phyloP scores from a whole-genome alignment of 805 yeast genomes.

The Barnettozyma salicaria region DNA sequence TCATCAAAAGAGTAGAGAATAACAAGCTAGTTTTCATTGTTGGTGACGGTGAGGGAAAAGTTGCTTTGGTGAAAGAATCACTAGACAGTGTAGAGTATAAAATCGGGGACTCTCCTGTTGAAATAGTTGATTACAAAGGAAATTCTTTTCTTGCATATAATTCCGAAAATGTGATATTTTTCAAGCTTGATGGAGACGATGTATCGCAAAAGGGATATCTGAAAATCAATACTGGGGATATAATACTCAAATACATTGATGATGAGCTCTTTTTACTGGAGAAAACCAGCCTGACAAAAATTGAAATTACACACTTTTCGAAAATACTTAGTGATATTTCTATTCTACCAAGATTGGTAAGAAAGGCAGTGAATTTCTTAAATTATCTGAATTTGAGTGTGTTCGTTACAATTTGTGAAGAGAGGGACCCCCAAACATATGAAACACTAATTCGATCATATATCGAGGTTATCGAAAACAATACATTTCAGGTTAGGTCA shows the following conservation, averaged over 20 bases:
- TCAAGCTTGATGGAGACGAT: conserved; percentile 7
- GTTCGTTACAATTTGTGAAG: conserved; percentile 17
- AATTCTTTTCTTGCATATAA: conserved; percentile 15
- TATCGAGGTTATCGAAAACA: conserved; percentile 24
- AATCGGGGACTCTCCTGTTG: conserved; percentile 24
- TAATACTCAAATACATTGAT: neutral
- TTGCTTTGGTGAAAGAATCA: conserved; percentile 1
- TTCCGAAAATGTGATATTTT: conserved; percentile 15
- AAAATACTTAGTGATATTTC: conserved; percentile 10
- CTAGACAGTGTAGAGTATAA: conserved; percentile 2
- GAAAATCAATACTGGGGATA: conserved; percentile 6
- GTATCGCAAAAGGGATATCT: conserved; percentile 18
- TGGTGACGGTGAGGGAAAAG: conserved; percentile 25
- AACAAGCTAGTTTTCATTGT: conserved; percentile 6
- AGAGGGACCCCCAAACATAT: conserved; percentile 4
- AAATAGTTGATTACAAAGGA: conserved; percentile 9
- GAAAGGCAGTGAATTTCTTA: conserved; percentile 20
- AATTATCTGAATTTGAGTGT: conserved; percentile 20
- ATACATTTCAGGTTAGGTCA: conserved; percentile 20
- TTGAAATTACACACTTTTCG: neutral
- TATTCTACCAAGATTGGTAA: conserved; percentile 10
- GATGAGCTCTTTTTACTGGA: neutral
- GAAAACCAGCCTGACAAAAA: neutral
- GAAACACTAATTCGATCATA: conserved; percentile 12
- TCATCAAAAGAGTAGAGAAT: conserved; percentile 10